Evolutionary conservation across 257 asterid species (phyloP).

Genomic region (Salvia miltiorrhiza): DNA sequence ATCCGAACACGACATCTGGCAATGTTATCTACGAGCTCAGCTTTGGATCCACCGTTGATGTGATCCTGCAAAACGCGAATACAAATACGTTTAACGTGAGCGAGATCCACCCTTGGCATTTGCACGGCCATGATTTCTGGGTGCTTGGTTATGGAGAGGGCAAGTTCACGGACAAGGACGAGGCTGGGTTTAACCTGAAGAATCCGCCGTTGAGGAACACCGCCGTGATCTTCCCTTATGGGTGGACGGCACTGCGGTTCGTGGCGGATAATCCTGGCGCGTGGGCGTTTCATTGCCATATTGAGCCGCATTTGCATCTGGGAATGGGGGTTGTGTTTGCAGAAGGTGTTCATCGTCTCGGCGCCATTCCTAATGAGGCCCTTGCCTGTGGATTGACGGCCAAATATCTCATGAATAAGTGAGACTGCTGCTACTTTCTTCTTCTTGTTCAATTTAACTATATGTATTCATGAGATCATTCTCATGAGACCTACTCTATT

Average conservation of each 20-base stretch:
- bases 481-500: too few species aligned
- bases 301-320: constrained; percentile 73
- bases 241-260: constrained; percentile 85
- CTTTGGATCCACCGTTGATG: constrained; percentile 58
- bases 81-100: constrained; percentile 46
- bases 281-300: constrained; percentile 88
- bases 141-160: too few species aligned
- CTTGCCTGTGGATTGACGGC: constrained; percentile 57
- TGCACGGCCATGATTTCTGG: too few species aligned
- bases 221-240: constrained; percentile 61
- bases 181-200: constrained; percentile 40
- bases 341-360: constrained; percentile 41
- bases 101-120: constrained; percentile 89
- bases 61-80: constrained; percentile 74
- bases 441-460: too few species aligned
- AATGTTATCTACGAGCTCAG: constrained; percentile 51
- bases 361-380: constrained; percentile 47
- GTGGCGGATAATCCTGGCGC: constrained; percentile 77
- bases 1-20: constrained; percentile 56
- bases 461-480: too few species aligned
- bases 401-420: constrained; percentile 42
- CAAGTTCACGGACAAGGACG: constrained; percentile 43
- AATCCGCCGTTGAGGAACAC: constrained; percentile 72
- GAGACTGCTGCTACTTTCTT: too few species aligned
- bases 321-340: constrained; percentile 87